These are phyloP conservation scores for Diaporthe vaccinii DNA, from an alignment of 2,329 filamentous ascomycete species.

Conservation along the genomic window DNA sequence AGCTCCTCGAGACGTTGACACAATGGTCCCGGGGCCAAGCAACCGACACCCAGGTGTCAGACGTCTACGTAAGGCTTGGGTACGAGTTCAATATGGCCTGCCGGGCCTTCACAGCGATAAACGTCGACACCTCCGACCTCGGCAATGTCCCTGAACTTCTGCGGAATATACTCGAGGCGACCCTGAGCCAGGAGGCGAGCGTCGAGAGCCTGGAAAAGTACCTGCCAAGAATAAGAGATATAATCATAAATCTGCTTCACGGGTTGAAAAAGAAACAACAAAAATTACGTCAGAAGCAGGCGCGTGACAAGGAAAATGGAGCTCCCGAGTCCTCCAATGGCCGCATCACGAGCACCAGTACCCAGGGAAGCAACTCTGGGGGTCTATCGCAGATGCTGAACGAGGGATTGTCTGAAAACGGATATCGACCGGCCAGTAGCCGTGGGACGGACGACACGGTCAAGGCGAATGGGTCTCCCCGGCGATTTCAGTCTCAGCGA, in stretches of 20 bases:
- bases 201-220: conserved; percentile 94
- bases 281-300: conserved; percentile 77
- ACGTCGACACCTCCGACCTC: conserved; percentile 93
- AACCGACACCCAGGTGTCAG: conserved; percentile 94
- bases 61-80: conserved; percentile 96
- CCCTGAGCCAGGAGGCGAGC: conserved; percentile 95
- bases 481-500: conserved; percentile 61
- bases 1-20: conserved; percentile 95
- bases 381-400: conserved; percentile 71
- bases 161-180: conserved; percentile 92
- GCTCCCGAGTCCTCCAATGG: conserved; percentile 46
- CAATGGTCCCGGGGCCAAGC: conserved; percentile 96
- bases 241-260: conserved; percentile 97
- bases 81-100: conserved; percentile 99
- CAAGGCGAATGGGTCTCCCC: conserved; percentile 58
- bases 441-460: conserved; percentile 49
- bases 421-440: conserved; percentile 59
- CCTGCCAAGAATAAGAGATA: conserved; percentile 93
- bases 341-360: conserved; percentile 71
- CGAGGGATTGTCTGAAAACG: conserved; percentile 67
- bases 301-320: conserved; percentile 66
- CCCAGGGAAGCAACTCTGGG: conserved; percentile 66
- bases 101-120: conserved; percentile 95
- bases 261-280: conserved; percentile 98
- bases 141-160: conserved; percentile 95